These are phyloP conservation scores for Arabidopsis suecica DNA, from an alignment of 345 rosid genomes.

Conservation along the genomic window DNA sequence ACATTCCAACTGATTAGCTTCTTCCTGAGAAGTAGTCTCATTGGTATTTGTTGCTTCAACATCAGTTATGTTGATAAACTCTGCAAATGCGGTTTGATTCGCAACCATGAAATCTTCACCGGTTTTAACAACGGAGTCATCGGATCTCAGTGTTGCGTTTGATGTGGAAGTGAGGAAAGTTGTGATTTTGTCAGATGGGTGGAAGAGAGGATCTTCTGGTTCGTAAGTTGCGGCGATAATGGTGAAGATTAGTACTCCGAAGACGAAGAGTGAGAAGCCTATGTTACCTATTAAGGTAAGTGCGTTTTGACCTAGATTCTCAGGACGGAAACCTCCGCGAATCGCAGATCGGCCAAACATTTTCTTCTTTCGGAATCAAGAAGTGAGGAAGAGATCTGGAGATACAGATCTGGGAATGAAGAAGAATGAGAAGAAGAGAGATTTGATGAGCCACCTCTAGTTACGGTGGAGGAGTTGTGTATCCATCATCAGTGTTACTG, in stretches of 20 bases:
- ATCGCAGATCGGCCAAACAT: slow-evolving; percentile 68
- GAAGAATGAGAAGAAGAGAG: neutral
- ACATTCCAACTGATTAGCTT: slow-evolving; percentile 45
- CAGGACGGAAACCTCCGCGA: slow-evolving; percentile 73
- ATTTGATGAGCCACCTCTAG: no score
- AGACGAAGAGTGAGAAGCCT: slow-evolving; percentile 80
- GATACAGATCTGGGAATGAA: slow-evolving; percentile 37
- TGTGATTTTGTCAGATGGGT: slow-evolving; percentile 79
- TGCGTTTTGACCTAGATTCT: slow-evolving; percentile 76
- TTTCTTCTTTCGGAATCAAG: slow-evolving; percentile 4
- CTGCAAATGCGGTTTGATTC: slow-evolving; percentile 71
- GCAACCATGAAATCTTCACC: slow-evolving; percentile 89
- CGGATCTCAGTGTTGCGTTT: slow-evolving; percentile 81
- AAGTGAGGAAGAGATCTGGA: no score
- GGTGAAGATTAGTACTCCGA: slow-evolving; percentile 84
- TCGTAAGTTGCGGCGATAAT: slow-evolving; percentile 91
- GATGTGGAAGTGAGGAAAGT: slow-evolving; percentile 79
- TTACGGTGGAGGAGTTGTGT: no score
- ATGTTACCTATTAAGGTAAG: slow-evolving; percentile 83
- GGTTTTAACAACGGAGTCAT: slow-evolving; percentile 70
- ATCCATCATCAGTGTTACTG: no score
- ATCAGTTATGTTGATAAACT: slow-evolving; percentile 69
- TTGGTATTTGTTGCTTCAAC: slow-evolving; percentile 46
- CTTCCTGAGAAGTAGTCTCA: slow-evolving; percentile 13
- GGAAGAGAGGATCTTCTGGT: slow-evolving; percentile 89